These are phyloP conservation scores for Coemansia furcata DNA, from an alignment of 192 early-diverging fungal genomes.

Conservation along the genomic window DNA sequence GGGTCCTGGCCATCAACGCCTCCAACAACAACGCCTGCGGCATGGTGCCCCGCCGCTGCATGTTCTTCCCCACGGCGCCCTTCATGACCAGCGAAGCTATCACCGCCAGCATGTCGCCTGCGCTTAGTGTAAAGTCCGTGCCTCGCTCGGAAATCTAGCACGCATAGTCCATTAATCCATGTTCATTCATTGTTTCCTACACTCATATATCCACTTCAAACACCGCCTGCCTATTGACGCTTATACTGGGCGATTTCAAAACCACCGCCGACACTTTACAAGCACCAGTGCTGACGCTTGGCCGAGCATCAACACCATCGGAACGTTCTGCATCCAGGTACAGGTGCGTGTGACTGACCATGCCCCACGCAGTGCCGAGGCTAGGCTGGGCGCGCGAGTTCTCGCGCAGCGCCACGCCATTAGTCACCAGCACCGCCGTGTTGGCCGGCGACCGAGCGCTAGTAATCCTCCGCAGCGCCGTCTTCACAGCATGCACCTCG, in stretches of 20 bases:
- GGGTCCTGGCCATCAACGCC: slow-evolving; percentile 39
- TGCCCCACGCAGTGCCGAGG: slow-evolving; percentile 28
- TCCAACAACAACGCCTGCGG: slow-evolving; percentile 36
- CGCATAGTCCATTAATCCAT: too few species aligned
- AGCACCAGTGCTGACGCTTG: background rate
- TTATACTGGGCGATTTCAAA: slow-evolving; percentile 20
- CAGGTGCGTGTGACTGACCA: slow-evolving; percentile 36
- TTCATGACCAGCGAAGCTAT: slow-evolving; percentile 36
- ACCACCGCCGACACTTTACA: slow-evolving; percentile 4
- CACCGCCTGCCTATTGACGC: background rate
- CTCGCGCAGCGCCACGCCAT: slow-evolving; percentile 37
- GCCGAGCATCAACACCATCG: background rate
- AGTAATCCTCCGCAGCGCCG: slow-evolving; percentile 25
- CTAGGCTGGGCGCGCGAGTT: slow-evolving; percentile 26
- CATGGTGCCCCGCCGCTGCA: slow-evolving; percentile 47
- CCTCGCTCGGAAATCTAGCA: background rate
- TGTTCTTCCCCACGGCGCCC: slow-evolving; percentile 40
- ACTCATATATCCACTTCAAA: slow-evolving; percentile 1
- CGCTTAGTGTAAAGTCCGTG: background rate
- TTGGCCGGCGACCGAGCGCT: background rate
- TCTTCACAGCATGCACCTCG: slow-evolving; percentile 28
- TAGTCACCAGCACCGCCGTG: slow-evolving; percentile 26
- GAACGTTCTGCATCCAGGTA: slow-evolving; percentile 4
- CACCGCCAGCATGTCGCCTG: background rate
- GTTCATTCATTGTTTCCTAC: too few species aligned